Evolutionary conservation across 2,329 filamentous ascomycete species (phyloP).

Genomic region (Aspergillus pseudonomiae): DNA sequence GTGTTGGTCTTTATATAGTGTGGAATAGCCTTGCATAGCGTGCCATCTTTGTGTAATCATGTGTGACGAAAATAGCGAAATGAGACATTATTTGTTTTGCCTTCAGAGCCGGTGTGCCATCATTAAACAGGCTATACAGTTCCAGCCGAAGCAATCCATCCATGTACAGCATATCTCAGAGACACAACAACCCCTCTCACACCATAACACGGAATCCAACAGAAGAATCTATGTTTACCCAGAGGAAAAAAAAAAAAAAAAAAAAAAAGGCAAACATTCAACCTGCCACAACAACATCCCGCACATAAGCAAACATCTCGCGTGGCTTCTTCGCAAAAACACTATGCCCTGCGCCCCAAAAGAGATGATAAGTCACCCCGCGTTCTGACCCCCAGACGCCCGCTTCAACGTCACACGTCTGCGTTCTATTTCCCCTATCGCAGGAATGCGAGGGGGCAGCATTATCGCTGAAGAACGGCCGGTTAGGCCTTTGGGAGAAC

Average conservation of each 20-base stretch:
- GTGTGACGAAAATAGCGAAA: conserved; percentile 12
- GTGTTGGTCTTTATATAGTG: conserved; percentile 4
- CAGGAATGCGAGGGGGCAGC: conserved; percentile 17
- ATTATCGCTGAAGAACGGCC: conserved; percentile 31
- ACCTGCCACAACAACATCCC: conserved; percentile 34
- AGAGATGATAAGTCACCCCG: conserved; percentile 41
- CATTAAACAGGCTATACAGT: too few relatives aligned
- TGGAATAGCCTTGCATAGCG: conserved; percentile 20
- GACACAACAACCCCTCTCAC: too few relatives aligned
- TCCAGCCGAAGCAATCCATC: too few relatives aligned
- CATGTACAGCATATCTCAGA: too few relatives aligned
- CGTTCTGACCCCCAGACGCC: conserved; percentile 38
- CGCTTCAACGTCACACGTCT: conserved; percentile 11
- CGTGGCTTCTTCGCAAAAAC: conserved; percentile 35
- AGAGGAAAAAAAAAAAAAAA: too few relatives aligned
- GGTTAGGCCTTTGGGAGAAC: conserved; percentile 30
- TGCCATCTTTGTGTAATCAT: conserved; percentile 9
- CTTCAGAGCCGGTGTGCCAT: too few relatives aligned
- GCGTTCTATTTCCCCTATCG: neutral
- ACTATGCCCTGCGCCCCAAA: conserved; percentile 38
- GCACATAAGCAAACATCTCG: conserved; percentile 42
- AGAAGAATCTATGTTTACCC: too few relatives aligned
- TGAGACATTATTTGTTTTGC: neutral
- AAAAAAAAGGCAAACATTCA: too few relatives aligned
- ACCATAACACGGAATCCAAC: too few relatives aligned